A percentile compares a stretch with the other conserved stretches of the same genome.
Evolutionary conservation across 495 filamentous ascomycete genomes (phyloP).

Genomic region (Tuber borchii): DNA sequence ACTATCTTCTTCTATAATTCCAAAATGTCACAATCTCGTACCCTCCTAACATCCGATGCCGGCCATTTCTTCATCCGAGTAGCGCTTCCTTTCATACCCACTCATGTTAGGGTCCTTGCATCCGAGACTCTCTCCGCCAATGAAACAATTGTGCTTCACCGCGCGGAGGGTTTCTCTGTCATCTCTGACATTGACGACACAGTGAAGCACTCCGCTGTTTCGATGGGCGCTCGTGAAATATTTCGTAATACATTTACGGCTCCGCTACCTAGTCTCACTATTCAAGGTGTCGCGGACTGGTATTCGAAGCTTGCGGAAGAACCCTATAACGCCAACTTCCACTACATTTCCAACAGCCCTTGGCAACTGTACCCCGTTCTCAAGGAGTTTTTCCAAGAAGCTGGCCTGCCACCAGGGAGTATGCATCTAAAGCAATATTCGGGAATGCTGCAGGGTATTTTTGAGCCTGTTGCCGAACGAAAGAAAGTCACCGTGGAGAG

Average conservation of each 20-base stretch:
- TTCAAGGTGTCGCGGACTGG: constrained; percentile 85
- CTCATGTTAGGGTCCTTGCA: constrained; percentile 76
- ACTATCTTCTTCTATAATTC: constrained; percentile 78
- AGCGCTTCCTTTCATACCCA: constrained; percentile 80
- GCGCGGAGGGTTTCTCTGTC: constrained; percentile 69
- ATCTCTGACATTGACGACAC: constrained; percentile 99
- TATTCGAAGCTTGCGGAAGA: constrained; percentile 58
- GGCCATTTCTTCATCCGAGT: constrained; percentile 78
- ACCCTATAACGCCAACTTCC: constrained; percentile 35
- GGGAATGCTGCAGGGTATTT: constrained; percentile 94
- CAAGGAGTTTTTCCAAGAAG: constrained; percentile 67
- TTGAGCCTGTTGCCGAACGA: constrained; percentile 90
- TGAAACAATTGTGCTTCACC: constrained; percentile 69
- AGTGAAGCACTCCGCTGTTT: constrained; percentile 89
- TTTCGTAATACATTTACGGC: constrained; percentile 92
- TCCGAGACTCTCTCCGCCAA: constrained; percentile 76
- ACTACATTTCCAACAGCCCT: constrained; percentile 78
- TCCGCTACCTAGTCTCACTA: constrained; percentile 68
- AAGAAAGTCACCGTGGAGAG: constrained; percentile 82
- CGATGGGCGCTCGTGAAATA: constrained; percentile 78
- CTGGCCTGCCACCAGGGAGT: constrained; percentile 75
- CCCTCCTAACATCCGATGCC: constrained; percentile 69
- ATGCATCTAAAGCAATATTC: constrained; percentile 93
- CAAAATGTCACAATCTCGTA: constrained; percentile 65
- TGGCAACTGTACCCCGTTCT: constrained; percentile 81